Evolutionary conservation across 805 yeast species (phyloP), one percentile per base, ranked within the genome.

Genomic region (Myxozyma geophila): DNA sequence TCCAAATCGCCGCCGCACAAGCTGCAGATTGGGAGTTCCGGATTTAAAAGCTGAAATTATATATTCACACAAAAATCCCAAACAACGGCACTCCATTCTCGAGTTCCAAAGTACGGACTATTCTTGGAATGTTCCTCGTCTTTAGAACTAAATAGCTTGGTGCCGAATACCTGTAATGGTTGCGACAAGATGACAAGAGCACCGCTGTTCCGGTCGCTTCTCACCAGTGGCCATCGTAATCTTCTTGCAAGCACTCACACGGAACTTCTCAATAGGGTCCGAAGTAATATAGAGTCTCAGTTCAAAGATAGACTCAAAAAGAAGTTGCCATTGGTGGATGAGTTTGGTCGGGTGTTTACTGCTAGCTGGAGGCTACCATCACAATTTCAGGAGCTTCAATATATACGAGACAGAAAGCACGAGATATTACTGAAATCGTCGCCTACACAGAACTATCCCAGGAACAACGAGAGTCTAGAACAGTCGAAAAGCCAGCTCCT

Each of bases 261-360:
- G 47, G 17, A 28, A 28, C 5, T 53, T 7, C 21, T 28, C 13
- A 41, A 41, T 15, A 37, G 41, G 9, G 48, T 60, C 4, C 23
- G 23, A 23, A n/a, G 23, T 10, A 15, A 19, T 7, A 21, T 60
- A 7, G 19, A 60, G 12, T 35, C 48, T 21, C 39, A 35, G 35
- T 60, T 60, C 23, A 28, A 33, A 21, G 43, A 49, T 44, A 49
- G 60, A n/a, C 7, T 54, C 12, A 28, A 28, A 8, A 12, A 4
- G 41, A 43, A 35, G 7, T 28, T 37, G 28, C 60, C 57, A 28
- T 36, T 58, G 15, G 28, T 53, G 8, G 62, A 58, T 36, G 48
- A 54, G 40, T 37, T 53, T 33, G 66, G 66, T 17, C 62, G 66
- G 9, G 66, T 62, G 36, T 62, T 62, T 33, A 62, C 66, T 17